Evolutionary conservation across 257 asterid species (phyloP).

Genomic region (Penstemon davidsonii): DNA sequence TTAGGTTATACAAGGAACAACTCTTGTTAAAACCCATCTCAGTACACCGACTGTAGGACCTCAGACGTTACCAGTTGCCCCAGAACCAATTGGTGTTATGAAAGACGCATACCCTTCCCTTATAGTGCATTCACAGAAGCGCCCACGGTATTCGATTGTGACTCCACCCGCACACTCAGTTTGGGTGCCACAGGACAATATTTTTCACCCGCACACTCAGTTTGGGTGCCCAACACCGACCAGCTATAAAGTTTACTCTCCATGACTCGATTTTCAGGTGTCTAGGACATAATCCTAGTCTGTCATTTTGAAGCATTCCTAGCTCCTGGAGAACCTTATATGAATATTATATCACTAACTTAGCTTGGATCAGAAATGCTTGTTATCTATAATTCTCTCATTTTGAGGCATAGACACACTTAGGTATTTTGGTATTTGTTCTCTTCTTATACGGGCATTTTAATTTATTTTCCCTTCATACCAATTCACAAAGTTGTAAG

Average conservation of each 20-base stretch:
- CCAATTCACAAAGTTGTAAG: neutral
- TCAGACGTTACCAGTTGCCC: no score
- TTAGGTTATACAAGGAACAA: neutral
- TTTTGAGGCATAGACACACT: slow-evolving; percentile 2
- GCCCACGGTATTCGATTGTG: no score
- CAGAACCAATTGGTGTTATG: no score
- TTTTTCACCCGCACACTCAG: no score
- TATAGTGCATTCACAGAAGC: no score
- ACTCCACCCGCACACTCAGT: no score
- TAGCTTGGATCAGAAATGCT: neutral
- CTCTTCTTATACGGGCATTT: no score
- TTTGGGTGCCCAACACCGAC: neutral
- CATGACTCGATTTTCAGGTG: slow-evolving; percentile 1
- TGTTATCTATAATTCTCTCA: slow-evolving; percentile 1
- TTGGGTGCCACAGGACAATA: no score
- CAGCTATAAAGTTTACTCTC: neutral
- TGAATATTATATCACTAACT: neutral
- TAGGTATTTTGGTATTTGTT: no score
- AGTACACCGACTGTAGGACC: neutral
- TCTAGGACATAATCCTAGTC: neutral
- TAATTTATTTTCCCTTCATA: no score
- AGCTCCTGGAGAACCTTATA: neutral
- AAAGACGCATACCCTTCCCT: no score
- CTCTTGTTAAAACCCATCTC: neutral
- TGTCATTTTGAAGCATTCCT: neutral